Conservation (phyloP, 495 filamentous ascomycete species). For the Neurospora pannonica region DNA sequence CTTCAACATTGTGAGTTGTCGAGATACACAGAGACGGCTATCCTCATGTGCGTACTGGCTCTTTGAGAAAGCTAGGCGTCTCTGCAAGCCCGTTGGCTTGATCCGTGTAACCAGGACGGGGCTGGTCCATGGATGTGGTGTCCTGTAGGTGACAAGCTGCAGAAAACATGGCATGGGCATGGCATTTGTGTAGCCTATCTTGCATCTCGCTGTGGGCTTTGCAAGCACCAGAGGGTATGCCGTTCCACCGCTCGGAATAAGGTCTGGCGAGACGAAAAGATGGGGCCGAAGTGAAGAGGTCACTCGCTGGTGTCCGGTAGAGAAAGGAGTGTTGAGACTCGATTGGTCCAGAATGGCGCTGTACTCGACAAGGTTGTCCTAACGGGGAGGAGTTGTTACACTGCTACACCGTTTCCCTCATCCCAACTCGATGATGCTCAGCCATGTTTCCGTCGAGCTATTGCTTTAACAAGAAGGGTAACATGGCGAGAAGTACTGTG, state of each 20-base stretch:
- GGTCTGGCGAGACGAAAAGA: not conserved
- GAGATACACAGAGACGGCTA: constrained; percentile 4
- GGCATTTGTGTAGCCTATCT: constrained; percentile 3
- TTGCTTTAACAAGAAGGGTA: not conserved
- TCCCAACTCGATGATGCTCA: not conserved
- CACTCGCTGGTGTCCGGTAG: not conserved
- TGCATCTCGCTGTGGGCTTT: not conserved
- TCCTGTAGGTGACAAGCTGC: constrained; percentile 9
- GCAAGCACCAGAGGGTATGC: not conserved
- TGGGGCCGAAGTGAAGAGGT: not conserved
- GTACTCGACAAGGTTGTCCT: not conserved
- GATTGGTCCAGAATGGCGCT: constrained; percentile 1
- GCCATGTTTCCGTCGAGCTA: not conserved
- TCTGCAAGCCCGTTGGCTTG: not conserved
- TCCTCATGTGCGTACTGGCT: constrained; percentile 2
- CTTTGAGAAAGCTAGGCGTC: not conserved
- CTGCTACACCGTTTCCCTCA: not conserved
- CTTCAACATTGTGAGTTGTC: not conserved
- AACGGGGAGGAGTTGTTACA: not conserved
- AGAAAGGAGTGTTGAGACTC: not conserved
- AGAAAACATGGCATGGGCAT: constrained; percentile 4
- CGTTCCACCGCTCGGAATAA: not conserved
- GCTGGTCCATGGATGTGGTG: not conserved
- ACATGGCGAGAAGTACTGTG: not conserved
- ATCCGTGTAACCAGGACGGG: not conserved